Evolutionary conservation across 805 yeast species (phyloP).

Genomic region (Schizosaccharomyces lindneri): DNA sequence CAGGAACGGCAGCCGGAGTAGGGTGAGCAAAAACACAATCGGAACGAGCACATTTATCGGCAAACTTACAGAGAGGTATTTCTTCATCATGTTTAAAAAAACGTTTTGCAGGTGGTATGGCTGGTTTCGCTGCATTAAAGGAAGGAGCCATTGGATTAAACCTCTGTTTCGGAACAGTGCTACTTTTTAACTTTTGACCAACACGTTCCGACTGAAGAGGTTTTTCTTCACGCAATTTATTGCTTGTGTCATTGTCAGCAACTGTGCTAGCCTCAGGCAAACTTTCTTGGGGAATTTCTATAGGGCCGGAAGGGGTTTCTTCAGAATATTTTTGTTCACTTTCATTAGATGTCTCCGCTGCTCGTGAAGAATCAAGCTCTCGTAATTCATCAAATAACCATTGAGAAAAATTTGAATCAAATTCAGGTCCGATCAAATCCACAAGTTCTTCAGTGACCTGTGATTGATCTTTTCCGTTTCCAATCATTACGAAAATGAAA

Average conservation of each 20-base stretch:
- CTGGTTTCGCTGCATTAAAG: neutral
- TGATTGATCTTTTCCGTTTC: neutral
- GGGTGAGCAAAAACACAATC: neutral
- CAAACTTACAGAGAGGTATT: neutral
- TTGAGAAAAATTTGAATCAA: neutral
- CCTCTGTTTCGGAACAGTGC: neutral
- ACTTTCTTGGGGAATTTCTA: neutral
- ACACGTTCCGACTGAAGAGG: neutral
- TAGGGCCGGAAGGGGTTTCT: neutral
- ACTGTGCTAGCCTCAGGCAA: neutral
- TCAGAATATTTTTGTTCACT: neutral
- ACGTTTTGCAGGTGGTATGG: neutral
- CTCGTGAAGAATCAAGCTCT: neutral
- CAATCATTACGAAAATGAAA: neutral
- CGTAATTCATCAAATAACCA: neutral
- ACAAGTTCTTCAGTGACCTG: neutral
- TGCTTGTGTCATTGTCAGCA: too few species aligned
- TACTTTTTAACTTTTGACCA: neutral
- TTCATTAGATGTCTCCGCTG: neutral
- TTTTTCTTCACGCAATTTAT: neutral
- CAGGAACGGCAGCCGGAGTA: neutral
- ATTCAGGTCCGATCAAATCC: neutral
- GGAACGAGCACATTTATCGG: neutral
- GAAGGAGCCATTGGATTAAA: neutral
- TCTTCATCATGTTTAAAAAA: neutral